phyloP scores from a whole-genome alignment of 495 filamentous ascomycete species.

The Aspergillus hancockii region DNA sequence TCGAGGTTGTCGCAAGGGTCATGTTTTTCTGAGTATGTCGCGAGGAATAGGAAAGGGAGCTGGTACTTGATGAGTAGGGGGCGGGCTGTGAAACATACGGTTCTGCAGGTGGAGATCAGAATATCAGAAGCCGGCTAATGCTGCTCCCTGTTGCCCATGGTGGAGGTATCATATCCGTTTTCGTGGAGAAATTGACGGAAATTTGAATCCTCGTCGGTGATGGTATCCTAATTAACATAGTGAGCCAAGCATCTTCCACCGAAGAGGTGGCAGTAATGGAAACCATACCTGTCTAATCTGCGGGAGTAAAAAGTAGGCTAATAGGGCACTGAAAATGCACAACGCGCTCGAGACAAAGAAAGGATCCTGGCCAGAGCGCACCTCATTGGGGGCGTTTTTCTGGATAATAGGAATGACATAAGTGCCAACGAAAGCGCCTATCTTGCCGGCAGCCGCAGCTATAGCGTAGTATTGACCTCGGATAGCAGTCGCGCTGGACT shows the following conservation, averaged over 20 bases:
- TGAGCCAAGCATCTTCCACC: neutral
- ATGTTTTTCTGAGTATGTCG: neutral
- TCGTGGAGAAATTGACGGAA: conserved; percentile 68
- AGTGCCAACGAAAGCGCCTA: conserved; percentile 89
- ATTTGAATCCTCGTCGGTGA: conserved; percentile 64
- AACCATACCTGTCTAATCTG: conserved; percentile 61
- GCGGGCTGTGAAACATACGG: conserved; percentile 2
- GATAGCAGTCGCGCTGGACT: conserved; percentile 83
- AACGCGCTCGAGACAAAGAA: conserved; percentile 72
- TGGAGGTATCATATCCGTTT: conserved; percentile 69
- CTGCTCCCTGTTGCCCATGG: conserved; percentile 54
- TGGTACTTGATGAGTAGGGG: conserved; percentile 2
- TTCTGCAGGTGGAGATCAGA: neutral
- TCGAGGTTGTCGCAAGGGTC: conserved; percentile 1
- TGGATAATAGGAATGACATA: conserved; percentile 76
- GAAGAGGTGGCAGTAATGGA: neutral
- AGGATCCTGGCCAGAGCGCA: conserved; percentile 71
- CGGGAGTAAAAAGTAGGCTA: conserved; percentile 61
- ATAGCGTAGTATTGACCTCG: conserved; percentile 91
- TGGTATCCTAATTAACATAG: conserved; percentile 56
- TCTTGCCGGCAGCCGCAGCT: conserved; percentile 80
- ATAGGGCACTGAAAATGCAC: conserved; percentile 61
- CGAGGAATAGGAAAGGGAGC: neutral
- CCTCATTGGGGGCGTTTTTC: conserved; percentile 59
- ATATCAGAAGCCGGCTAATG: neutral